Conservation (phyloP, 163 green algal species). For the Trebouxiophyceae sp. region DNA sequence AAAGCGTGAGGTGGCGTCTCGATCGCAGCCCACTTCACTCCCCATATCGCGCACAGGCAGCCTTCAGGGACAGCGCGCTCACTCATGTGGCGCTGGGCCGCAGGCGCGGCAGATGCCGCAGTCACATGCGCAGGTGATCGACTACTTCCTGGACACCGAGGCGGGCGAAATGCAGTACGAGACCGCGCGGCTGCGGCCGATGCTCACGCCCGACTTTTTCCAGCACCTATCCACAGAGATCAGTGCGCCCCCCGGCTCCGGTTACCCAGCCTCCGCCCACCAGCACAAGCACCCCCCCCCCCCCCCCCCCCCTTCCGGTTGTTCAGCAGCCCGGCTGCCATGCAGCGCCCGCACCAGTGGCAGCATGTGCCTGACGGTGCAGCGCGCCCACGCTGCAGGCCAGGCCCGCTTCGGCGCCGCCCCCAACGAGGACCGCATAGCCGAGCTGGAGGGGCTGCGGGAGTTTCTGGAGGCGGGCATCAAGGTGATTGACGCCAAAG, state of each 20-base stretch:
- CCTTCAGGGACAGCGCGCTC: too few species aligned
- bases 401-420: conserved; percentile 41
- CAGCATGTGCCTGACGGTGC: too few species aligned
- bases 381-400: too few species aligned
- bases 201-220: conserved; percentile 69
- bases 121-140: conserved; percentile 47
- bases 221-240: conserved; percentile 53
- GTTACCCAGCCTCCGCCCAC: too few species aligned
- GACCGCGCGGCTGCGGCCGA: conserved; percentile 61
- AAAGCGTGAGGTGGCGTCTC: conserved; percentile 6
- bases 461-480: conserved; percentile 60
- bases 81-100: too few species aligned
- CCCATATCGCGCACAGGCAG: too few species aligned
- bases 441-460: conserved; percentile 69
- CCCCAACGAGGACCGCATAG: conserved; percentile 56
- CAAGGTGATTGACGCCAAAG: conserved; percentile 52
- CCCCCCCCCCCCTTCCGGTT: neutral
- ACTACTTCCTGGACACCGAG: conserved; percentile 86
- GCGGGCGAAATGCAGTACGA: conserved; percentile 85
- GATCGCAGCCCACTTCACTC: too few species aligned
- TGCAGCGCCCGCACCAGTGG: too few species aligned
- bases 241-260: conserved; percentile 26
- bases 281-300: too few species aligned
- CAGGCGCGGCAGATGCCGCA: conserved; percentile 37
- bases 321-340: too few species aligned